Evolutionary conservation across 1,284 basidiomycete genomes (phyloP), one percentile per base, ranked within the genome.

Genomic region (Bjerkandera adusta): DNA sequence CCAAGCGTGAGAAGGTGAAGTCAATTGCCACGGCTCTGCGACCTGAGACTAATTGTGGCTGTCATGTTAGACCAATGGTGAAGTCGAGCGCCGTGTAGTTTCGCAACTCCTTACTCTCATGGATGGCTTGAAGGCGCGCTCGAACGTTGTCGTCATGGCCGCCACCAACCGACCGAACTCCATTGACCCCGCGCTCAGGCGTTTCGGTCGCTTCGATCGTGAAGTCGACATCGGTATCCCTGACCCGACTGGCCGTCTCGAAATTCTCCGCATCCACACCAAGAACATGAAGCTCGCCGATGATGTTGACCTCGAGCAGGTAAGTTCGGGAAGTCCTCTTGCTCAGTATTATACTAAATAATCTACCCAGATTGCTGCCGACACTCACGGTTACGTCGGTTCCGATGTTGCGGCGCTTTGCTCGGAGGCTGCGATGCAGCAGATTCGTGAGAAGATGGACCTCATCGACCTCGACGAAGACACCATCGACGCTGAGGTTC

Each of bases 221-320:
- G 97, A 99, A 73, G 90, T 99, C 55, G 96, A 99, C 72, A 99
- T 99, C 57, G 93, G 97, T 65, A 98, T 99, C 57, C 97, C 96
- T 45, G 96, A 99, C 69, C 95, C 96, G 0, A 98, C 95, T 50
- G 95, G 96, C 48, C 96, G 97, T 69, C 83, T 98, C 36, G 96
- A 99, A 69, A 98, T 99, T 60, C 83, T 99, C 52, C 90, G 96
- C 53, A 99, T 99, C 56, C 96, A 98, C 77, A 99, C 97, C 49
- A 99, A 98, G 85, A 99, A 99, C 77, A 99, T 99, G 96, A 99
- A 98, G 73, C 79, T 99, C 36, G 83, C 70, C n/a, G 95, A 98
- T 49, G 97, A 99, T 60, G 96, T 99, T 39, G 97, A 99, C 61
- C 81, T 99, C 47, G 96, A 99, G 68, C 92, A 96, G n/a, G n/a